Base-by-base conservation (phyloP, 371 early-diverging fungal species). In the Actinomortierella ambigua region DNA sequence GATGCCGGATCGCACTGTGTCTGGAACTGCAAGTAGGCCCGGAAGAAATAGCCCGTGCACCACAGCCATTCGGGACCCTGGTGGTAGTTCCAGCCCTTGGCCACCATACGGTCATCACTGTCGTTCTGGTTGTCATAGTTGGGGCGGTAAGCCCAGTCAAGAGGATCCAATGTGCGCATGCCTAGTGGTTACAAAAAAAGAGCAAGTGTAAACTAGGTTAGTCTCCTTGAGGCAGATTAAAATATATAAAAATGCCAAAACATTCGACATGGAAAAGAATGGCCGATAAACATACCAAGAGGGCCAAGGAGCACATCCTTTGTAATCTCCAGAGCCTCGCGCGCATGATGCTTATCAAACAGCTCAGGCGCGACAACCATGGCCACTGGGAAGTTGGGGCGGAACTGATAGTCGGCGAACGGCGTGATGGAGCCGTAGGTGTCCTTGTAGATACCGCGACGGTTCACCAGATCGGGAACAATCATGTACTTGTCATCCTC, bases 21-120 rank as follows among this genome's bases (percentile, higher is more conserved):
- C 50, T 82, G 79, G 65, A 96, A 93, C 29, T 83, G 59, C n/a
- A 91, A 69, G 48, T 89, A 91, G 1, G 99, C 95, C 14, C 92
- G 88, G 55, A 96, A 80, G 76, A 88, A 97, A 79, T 89, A 95
- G 0, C 96, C 97, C 0, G 88, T 81, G 14, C 85, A 83, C 97
- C 97, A 98, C 6, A 97, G 82, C 99, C 99, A 98, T 84, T 98
- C 99, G 24, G 90, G 91, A 4, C 98, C 99, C 66, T 98, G 95
- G 67, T 98, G 98, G 69, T 98, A 98, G 69, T 98, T 98, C 77
- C 90, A 91, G 14, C 99, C 99, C 55, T 96, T 95, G 3, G 97
- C 93, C 0, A 95, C 83, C 20, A 85, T 77, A 20, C 87, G 79
- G 67, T 98, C 97, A 17, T 79, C 78, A 22, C 92, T 89, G 61